These are phyloP conservation scores for Iberis amara DNA, from an alignment of 441 rosid genomes.

Conservation along the genomic window DNA sequence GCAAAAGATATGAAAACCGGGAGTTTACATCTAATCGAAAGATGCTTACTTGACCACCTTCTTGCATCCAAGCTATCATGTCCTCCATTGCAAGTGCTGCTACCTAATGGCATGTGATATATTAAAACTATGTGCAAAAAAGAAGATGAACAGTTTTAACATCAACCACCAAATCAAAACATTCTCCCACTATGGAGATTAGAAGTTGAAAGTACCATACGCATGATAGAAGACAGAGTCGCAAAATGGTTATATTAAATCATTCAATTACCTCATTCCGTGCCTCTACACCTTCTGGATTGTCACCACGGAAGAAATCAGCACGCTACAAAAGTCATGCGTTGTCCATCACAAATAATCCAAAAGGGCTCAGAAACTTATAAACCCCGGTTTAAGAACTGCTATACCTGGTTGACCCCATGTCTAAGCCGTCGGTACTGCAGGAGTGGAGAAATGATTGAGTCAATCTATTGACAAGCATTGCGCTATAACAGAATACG, in stretches of 20 bases:
- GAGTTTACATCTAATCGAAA: constrained; percentile 11
- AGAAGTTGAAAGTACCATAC: constrained; percentile 16
- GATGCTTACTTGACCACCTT: constrained; percentile 93
- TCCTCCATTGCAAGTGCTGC: constrained; percentile 99
- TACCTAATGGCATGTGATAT: constrained; percentile 87
- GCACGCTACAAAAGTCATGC: constrained; percentile 60
- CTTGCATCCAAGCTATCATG: constrained; percentile 99
- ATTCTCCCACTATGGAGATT: constrained; percentile 8
- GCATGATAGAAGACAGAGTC: constrained; percentile 1
- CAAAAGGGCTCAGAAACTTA: constrained; percentile 15
- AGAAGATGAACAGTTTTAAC: constrained; percentile 46
- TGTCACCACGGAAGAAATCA: constrained; percentile 96
- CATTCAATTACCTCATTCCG: constrained; percentile 70
- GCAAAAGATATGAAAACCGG: constrained; percentile 25
- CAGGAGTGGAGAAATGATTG: constrained; percentile 26
- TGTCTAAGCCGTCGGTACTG: constrained; percentile 99
- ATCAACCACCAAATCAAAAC: constrained; percentile 24
- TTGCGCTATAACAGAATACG: constrained; percentile 13
- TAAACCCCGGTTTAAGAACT: background rate
- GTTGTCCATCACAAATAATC: constrained; percentile 26
- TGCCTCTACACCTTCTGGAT: constrained; percentile 97
- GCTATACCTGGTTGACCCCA: constrained; percentile 77
- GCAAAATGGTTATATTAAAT: constrained; percentile 3
- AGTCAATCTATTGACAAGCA: constrained; percentile 22
- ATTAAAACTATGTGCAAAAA: constrained; percentile 76